Base-by-base conservation (phyloP, 1,284 basidiomycete genomes). In the Apiotrichum domesticum region DNA sequence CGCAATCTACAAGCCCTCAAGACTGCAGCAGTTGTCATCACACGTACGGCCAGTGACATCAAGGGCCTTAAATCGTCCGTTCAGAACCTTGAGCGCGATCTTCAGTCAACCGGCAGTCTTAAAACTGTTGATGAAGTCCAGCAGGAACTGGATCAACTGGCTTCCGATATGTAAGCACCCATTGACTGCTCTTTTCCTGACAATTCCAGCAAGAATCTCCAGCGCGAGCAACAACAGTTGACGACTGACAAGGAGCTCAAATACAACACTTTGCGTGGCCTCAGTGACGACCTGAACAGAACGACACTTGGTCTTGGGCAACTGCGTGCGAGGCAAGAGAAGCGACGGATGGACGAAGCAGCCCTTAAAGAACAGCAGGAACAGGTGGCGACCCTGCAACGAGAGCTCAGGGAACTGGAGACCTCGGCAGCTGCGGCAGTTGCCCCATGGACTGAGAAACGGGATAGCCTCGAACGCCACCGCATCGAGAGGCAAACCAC, bases 41-140 rank as follows among this genome's bases (percentile, higher is more conserved):
- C 82, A 1, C 81, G 86, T 47, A 80, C 86, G 11, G 81, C 84
- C 46, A 79, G 78, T 52, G 90, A 94, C 57, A 78, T 85, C 13
- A 81, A 83, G 39, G 82, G 83, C 29, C 80, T 92, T 32, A 79
- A 81, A 55, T 75, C 80, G 41, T 88, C 91, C 46, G 82, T 88
- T 41, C 61, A 74, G n/a, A 76, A 79, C 46, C 78, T 91, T 41
- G 88, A 95, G 73, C 78, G 78, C 39, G 84, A 87, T 42, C 79
- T 97, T 10, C 78, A 81, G 29, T 77, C 81, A 4, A 84, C 84
- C 1, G 92, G 91, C 2, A 87, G 86, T 11, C 82, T 83, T 6
- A 89, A 86, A 74, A 92, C 90, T 0, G 82, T 84, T 1, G 88
- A 91, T 49, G 90, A 93, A 51, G 85, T 96, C 3, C 88, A 95